A percentile compares a stretch with the other conserved stretches of the same genome.
phyloP scores from a whole-genome alignment of 2,329 filamentous ascomycete genomes.

The Aplosporella prunicola region DNA sequence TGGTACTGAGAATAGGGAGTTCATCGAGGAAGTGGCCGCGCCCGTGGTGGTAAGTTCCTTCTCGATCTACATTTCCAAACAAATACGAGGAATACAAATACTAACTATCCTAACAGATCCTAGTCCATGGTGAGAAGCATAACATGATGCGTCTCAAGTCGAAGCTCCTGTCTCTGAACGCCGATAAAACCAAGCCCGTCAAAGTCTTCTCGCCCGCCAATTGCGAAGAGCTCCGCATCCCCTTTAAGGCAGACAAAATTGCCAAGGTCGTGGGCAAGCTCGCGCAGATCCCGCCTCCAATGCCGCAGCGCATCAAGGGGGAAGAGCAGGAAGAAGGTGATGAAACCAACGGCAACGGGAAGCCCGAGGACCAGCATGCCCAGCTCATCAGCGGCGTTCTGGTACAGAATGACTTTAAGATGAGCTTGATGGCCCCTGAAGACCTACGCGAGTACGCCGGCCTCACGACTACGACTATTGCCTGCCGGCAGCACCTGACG shows the following conservation, averaged over 20 bases:
- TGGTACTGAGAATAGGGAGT: constrained; percentile 88
- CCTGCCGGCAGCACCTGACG: constrained; percentile 82
- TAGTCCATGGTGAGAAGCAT: constrained; percentile 93
- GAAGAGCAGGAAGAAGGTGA: constrained; percentile 27
- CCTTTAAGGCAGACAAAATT: constrained; percentile 89
- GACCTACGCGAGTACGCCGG: constrained; percentile 94
- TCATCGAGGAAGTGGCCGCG: constrained; percentile 87
- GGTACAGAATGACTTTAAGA: constrained; percentile 95
- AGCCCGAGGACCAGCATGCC: constrained; percentile 19
- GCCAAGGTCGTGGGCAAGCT: constrained; percentile 94
- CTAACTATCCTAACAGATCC: constrained; percentile 51
- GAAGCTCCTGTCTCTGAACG: constrained; percentile 85
- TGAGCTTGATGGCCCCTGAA: constrained; percentile 93
- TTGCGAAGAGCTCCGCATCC: constrained; percentile 88
- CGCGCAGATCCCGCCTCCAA: constrained; percentile 66
- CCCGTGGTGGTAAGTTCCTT: constrained; percentile 71
- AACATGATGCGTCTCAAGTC: constrained; percentile 98
- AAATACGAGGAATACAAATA: constrained; percentile 2
- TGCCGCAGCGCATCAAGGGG: constrained; percentile 25
- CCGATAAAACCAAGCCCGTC: constrained; percentile 66
- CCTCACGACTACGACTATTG: constrained; percentile 89
- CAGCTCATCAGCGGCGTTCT: constrained; percentile 78
- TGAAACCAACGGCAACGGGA: constrained; percentile 16
- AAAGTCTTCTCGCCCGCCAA: constrained; percentile 93
- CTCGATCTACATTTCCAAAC: neutral